phyloP scores from a whole-genome alignment of 2,329 filamentous ascomycete genomes.

The Pseudocercospora ulei region DNA sequence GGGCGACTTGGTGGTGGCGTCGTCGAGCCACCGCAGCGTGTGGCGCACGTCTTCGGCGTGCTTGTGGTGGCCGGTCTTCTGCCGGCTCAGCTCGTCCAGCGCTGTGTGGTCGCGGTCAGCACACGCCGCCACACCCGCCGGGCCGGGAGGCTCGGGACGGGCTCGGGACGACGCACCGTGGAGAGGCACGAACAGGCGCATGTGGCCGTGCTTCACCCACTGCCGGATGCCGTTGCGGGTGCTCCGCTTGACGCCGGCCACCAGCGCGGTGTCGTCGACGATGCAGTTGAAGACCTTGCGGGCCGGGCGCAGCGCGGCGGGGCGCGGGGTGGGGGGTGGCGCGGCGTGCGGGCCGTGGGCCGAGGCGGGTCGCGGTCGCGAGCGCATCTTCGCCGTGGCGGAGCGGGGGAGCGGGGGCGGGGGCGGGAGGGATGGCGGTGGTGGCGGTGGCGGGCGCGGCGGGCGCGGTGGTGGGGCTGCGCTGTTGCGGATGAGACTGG shows the following conservation, averaged over 20 bases:
- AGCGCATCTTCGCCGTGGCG: constrained; percentile 22
- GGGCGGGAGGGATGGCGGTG: constrained; percentile 13
- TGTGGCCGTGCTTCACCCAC: constrained; percentile 44
- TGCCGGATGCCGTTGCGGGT: constrained; percentile 46
- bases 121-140: constrained; percentile 17
- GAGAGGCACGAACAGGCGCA: constrained; percentile 45
- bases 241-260: constrained; percentile 45
- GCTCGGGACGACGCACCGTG: constrained; percentile 38
- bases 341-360: constrained; percentile 22
- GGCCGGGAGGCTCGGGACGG: not conserved
- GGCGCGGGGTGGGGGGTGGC: constrained; percentile 13
- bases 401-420: no score
- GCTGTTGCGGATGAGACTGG: no score
- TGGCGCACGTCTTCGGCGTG: constrained; percentile 41
- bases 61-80: constrained; percentile 38
- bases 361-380: constrained; percentile 27
- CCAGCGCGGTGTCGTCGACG: constrained; percentile 45
- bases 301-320: constrained; percentile 19
- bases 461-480: no score
- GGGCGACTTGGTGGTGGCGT: constrained; percentile 41
- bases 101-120: no score
- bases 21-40: constrained; percentile 45
- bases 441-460: constrained; percentile 7
- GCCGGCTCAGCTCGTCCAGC: constrained; percentile 40
- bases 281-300: constrained; percentile 48